Evolutionary conservation across 208 protist species (phyloP).

Genomic region (Trypanosoma scelopori): DNA sequence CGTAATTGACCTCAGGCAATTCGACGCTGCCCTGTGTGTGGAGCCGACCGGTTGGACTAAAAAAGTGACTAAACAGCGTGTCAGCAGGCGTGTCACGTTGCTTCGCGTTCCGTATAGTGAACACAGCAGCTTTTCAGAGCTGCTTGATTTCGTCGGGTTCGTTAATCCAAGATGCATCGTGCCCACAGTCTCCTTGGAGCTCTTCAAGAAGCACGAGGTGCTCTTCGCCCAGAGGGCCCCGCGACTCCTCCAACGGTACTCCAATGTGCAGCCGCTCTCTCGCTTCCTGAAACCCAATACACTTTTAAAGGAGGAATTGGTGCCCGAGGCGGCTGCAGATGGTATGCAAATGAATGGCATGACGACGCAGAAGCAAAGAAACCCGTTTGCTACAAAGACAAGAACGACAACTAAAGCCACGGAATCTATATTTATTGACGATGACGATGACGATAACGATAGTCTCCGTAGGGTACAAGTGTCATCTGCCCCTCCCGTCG

Average conservation of each 20-base stretch:
- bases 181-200: conserved; percentile 75
- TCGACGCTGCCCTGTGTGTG: conserved; percentile 67
- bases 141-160: conserved; percentile 74
- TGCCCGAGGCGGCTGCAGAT: neutral
- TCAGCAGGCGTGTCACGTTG: conserved; percentile 34
- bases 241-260: conserved; percentile 44
- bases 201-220: conserved; percentile 61
- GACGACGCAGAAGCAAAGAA: conserved; percentile 17
- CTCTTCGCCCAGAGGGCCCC: conserved; percentile 72
- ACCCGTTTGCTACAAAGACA: conserved; percentile 18
- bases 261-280: conserved; percentile 65
- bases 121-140: conserved; percentile 82
- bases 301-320: neutral
- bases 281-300: conserved; percentile 44
- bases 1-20: conserved; percentile 40
- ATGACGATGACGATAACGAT: neutral
- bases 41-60: conserved; percentile 85
- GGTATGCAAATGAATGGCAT: neutral
- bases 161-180: conserved; percentile 67
- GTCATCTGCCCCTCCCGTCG: neutral
- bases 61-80: conserved; percentile 16
- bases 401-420: neutral
- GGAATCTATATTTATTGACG: conserved; percentile 7
- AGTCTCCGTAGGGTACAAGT: neutral
- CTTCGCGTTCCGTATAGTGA: conserved; percentile 86